Percentiles rank a stretch among this genome's conserved stretches.
Evolutionary conservation across 768 basidiomycete genomes (phyloP).

Genomic region (Mycena alexandri): DNA sequence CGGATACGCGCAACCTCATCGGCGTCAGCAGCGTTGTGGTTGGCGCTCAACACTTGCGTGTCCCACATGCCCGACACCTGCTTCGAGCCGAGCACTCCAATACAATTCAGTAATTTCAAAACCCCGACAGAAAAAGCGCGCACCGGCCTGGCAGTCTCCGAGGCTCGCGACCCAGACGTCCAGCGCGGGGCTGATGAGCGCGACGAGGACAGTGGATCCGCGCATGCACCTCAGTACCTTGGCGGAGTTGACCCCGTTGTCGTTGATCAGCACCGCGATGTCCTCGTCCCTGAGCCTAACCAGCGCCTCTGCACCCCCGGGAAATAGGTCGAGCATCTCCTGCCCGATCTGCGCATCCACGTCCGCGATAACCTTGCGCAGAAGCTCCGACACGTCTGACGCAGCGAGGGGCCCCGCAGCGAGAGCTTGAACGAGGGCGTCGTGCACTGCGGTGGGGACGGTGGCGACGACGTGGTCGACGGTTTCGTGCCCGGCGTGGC

Average conservation of each 20-base stretch:
- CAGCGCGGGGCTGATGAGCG: constrained; percentile 58
- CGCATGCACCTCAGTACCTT: constrained; percentile 61
- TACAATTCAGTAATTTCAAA: not conserved
- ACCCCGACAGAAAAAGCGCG: constrained; percentile 23
- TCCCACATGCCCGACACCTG: constrained; percentile 51
- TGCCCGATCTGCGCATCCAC: constrained; percentile 55
- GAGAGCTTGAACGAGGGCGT: constrained; percentile 41
- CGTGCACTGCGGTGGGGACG: constrained; percentile 50
- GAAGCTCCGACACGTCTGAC: constrained; percentile 45
- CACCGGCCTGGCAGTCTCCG: constrained; percentile 69
- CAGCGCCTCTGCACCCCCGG: constrained; percentile 47
- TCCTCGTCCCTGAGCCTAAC: constrained; percentile 53
- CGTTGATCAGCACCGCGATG: constrained; percentile 57
- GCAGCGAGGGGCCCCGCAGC: constrained; percentile 13
- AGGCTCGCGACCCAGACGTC: constrained; percentile 70
- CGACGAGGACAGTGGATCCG: constrained; percentile 63
- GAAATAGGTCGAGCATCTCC: constrained; percentile 58
- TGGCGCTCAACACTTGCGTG: constrained; percentile 55
- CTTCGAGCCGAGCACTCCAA: constrained; percentile 58
- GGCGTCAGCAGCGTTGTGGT: constrained; percentile 63
- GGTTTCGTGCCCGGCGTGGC: constrained; percentile 64
- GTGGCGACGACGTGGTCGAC: constrained; percentile 53
- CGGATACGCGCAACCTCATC: constrained; percentile 56
- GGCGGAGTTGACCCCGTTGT: constrained; percentile 49
- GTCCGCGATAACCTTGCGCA: constrained; percentile 51